Evolutionary conservation across 1,139 yeast species (phyloP).

Genomic region (Pichia terricola): DNA sequence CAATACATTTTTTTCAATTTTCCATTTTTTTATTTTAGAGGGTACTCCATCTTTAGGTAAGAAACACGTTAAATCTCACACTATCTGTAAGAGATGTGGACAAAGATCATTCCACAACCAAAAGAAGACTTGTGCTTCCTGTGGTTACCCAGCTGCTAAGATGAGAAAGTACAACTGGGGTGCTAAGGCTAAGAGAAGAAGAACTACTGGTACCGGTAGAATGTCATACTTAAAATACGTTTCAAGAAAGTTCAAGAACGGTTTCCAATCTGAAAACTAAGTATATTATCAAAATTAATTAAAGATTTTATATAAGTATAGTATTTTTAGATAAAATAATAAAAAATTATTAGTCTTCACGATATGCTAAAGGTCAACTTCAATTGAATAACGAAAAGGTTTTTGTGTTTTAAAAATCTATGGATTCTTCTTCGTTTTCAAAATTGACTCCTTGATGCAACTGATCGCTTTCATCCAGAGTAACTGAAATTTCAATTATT

Average conservation of each 20-base stretch:
- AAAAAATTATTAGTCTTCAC: neutral
- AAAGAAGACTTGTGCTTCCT: conserved; percentile 97
- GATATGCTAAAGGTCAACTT: neutral
- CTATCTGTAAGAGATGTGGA: conserved; percentile 99
- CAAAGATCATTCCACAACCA: conserved; percentile 98
- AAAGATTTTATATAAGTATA: conserved; percentile 1
- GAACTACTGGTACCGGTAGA: conserved; percentile 99
- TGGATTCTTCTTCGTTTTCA: conserved; percentile 13
- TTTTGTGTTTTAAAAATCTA: too few species aligned
- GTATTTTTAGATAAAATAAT: conserved; percentile 4
- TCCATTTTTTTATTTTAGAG: conserved; percentile 39
- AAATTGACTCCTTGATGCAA: conserved; percentile 56
- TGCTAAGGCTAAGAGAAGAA: conserved; percentile 98
- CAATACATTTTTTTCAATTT: too few species aligned
- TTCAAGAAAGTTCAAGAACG: conserved; percentile 97
- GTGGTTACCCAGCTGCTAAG: conserved; percentile 99
- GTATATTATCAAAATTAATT: conserved; percentile 2
- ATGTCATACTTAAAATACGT: conserved; percentile 97
- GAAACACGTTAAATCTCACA: conserved; percentile 99
- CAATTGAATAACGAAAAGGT: too few species aligned
- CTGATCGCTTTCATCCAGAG: conserved; percentile 74
- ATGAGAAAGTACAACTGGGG: conserved; percentile 99
- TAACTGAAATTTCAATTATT: conserved; percentile 56
- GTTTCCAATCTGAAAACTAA: conserved; percentile 58
- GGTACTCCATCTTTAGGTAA: conserved; percentile 99